These are phyloP conservation scores for Angomonas deanei DNA, from an alignment of 208 protist species.

Conservation along the genomic window DNA sequence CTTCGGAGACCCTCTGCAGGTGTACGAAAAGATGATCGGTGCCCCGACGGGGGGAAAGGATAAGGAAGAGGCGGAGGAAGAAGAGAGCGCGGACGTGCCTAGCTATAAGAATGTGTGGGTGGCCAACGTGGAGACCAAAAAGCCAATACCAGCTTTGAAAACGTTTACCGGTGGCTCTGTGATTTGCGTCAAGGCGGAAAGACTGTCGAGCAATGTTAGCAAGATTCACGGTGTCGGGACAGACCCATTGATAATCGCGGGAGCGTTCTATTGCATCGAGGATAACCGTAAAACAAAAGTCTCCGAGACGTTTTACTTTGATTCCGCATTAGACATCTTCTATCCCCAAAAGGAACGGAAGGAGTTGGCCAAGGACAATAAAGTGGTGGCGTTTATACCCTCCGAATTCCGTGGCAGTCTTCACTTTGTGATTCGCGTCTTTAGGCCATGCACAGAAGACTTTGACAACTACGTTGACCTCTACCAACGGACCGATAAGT, in stretches of 20 bases:
- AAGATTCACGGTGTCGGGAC: constrained; percentile 63
- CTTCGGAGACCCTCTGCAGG: constrained; percentile 82
- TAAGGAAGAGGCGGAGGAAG: constrained; percentile 1
- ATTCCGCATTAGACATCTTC: constrained; percentile 69
- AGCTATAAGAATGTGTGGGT: constrained; percentile 59
- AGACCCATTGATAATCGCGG: constrained; percentile 67
- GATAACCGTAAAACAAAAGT: constrained; percentile 50
- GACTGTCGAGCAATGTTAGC: constrained; percentile 51
- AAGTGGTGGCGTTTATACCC: constrained; percentile 70
- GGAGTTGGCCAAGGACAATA: constrained; percentile 47
- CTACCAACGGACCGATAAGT: constrained; percentile 70
- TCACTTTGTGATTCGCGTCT: constrained; percentile 63
- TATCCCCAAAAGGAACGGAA: constrained; percentile 73
- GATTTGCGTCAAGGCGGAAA: constrained; percentile 43
- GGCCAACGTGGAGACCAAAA: constrained; percentile 58
- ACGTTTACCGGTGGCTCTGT: constrained; percentile 67
- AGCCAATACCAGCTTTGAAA: constrained; percentile 62
- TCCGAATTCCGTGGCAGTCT: constrained; percentile 69
- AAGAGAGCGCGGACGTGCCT: constrained; percentile 7
- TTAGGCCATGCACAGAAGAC: constrained; percentile 67
- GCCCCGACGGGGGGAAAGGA: neutral
- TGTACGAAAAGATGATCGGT: constrained; percentile 50
- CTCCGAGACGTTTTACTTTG: constrained; percentile 88
- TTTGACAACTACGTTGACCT: constrained; percentile 83
- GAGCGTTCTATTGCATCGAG: constrained; percentile 52